phyloP scores from a whole-genome alignment of 2,329 filamentous ascomycete genomes.

The Paecilomyces variotii region DNA sequence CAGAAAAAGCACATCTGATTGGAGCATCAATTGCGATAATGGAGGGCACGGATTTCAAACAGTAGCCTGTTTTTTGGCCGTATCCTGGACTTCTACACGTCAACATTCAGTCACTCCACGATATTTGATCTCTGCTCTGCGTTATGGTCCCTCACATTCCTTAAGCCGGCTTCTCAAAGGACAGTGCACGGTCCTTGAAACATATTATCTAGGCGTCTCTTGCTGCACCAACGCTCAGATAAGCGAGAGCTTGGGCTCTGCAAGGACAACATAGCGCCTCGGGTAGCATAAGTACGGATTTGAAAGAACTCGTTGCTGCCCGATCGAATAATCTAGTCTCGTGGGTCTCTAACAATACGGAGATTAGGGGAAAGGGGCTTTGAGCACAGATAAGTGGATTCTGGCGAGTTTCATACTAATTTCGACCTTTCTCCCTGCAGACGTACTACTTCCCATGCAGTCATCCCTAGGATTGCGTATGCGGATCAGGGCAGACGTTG shows the following conservation, averaged over 20 bases:
- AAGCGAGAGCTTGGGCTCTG: neutral
- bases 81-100: neutral
- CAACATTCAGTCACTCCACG: neutral
- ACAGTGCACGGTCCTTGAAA: neutral
- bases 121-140: neutral
- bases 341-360: neutral
- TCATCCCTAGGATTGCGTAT: neutral
- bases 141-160: neutral
- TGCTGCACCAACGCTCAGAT: neutral
- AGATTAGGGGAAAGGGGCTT: neutral
- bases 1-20: neutral
- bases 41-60: neutral
- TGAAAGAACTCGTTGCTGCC: neutral
- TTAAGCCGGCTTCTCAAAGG: neutral
- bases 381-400: neutral
- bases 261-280: neutral
- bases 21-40: neutral
- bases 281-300: neutral
- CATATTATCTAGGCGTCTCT: neutral
- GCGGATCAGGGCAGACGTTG: neutral
- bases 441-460: neutral
- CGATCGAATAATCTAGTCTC: neutral
- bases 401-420: neutral
- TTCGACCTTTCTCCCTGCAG: neutral
- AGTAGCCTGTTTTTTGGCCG: neutral